These are phyloP conservation scores for Paratinospora sagittata DNA, from an alignment of 164 flowering plant genomes.

Conservation along the genomic window DNA sequence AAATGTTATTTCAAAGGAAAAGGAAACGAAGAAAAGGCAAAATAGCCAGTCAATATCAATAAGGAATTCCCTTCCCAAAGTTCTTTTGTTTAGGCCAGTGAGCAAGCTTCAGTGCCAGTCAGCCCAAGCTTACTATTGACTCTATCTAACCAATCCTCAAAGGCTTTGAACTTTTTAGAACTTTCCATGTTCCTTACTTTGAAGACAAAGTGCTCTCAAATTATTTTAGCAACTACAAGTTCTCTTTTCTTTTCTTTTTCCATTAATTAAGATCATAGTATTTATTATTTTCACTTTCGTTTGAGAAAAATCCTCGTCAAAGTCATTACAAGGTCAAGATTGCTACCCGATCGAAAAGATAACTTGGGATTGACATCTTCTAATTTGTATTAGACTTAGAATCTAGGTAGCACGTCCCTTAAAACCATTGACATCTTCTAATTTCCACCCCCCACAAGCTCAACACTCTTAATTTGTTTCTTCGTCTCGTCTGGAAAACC, in stretches of 20 bases:
- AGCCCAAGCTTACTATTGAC: not conserved
- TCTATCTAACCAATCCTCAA: not conserved
- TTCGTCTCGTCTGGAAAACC: too few relatives aligned
- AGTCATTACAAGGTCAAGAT: not conserved
- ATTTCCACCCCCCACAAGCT: too few relatives aligned
- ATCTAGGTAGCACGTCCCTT: not conserved
- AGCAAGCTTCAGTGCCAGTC: not conserved
- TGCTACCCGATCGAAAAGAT: not conserved
- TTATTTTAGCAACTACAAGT: not conserved
- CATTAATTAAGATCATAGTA: not conserved
- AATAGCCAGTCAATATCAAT: too few relatives aligned
- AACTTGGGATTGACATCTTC: not conserved
- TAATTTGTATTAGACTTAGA: not conserved
- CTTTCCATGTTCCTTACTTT: not conserved
- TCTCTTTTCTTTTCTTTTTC: too few relatives aligned
- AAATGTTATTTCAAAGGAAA: too few relatives aligned
- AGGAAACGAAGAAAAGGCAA: too few relatives aligned
- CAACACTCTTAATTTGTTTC: too few relatives aligned
- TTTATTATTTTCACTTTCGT: not conserved
- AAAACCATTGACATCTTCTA: too few relatives aligned
- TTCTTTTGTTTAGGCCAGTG: not conserved
- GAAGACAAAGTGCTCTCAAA: not conserved
- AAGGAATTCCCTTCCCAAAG: not conserved
- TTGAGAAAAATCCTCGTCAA: not conserved
- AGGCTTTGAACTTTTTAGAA: not conserved